Evolutionary conservation across 1,284 basidiomycete species (phyloP).

Genomic region (Cutaneotrichosporon sp.): DNA sequence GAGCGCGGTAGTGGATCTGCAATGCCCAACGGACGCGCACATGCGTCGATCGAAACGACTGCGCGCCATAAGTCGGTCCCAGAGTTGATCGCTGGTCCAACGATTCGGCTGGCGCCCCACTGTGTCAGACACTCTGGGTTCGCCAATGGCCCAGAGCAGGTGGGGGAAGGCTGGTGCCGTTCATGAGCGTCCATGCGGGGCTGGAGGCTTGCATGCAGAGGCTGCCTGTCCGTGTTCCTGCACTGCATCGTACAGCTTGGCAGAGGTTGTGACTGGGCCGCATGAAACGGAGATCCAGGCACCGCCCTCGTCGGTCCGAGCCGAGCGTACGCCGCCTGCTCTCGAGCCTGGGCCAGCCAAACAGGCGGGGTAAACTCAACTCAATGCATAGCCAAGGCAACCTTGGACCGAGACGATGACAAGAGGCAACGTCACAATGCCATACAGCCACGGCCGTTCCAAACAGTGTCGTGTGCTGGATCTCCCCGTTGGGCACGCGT

Average conservation of each 20-base stretch:
- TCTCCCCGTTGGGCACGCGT: neutral
- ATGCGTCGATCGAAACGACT: neutral
- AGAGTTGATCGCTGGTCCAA: too few species aligned
- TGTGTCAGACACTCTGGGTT: too few species aligned
- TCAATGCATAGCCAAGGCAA: neutral
- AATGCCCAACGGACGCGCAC: neutral
- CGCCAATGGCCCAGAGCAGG: too few species aligned
- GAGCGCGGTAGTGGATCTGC: neutral
- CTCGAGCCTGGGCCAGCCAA: neutral
- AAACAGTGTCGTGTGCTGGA: neutral
- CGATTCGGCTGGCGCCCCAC: too few species aligned
- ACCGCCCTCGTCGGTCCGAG: neutral
- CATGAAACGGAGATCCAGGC: too few species aligned
- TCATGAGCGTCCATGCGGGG: too few species aligned
- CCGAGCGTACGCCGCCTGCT: neutral
- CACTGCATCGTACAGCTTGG: neutral
- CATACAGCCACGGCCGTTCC: neutral
- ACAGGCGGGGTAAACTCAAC: neutral
- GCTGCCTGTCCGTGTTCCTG: too few species aligned
- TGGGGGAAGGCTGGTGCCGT: too few species aligned
- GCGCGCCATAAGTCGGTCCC: too few species aligned
- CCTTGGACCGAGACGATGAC: neutral
- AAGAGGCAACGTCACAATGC: neutral
- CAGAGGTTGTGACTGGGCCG: neutral
- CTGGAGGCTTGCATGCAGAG: too few species aligned